Evolutionary conservation across 192 early-diverging fungal genomes (phyloP).

Genomic region (Pilaira anomala): DNA sequence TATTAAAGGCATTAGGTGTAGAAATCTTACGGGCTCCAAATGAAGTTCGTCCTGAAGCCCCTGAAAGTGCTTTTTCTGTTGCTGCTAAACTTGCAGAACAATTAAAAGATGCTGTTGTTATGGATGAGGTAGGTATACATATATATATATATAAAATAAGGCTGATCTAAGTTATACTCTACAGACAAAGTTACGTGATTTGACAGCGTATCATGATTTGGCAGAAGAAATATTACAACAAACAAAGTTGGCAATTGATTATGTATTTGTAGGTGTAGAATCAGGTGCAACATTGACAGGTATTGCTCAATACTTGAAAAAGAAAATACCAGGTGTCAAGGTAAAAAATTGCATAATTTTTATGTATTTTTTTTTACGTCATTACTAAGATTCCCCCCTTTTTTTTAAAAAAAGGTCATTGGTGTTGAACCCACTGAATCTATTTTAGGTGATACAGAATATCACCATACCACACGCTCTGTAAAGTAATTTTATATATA

Average conservation of each 20-base stretch:
- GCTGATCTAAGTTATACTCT: neutral
- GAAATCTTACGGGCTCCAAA: constrained; percentile 72
- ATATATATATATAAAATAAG: neutral
- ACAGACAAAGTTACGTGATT: neutral
- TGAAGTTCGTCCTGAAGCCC: constrained; percentile 59
- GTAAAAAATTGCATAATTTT: constrained; percentile 25
- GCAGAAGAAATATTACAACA: constrained; percentile 66
- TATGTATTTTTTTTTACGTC: neutral
- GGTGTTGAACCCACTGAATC: constrained; percentile 72
- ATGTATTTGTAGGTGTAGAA: constrained; percentile 67
- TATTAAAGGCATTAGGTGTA: constrained; percentile 63
- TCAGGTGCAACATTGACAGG: constrained; percentile 63
- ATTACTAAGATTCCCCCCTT: neutral
- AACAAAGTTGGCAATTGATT: constrained; percentile 45
- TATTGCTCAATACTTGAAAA: constrained; percentile 54
- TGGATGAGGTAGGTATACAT: constrained; percentile 56
- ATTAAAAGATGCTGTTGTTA: constrained; percentile 46
- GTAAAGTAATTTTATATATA: constrained; percentile 4
- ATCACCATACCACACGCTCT: constrained; percentile 1
- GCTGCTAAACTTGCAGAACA: constrained; percentile 54
- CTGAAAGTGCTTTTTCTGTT: constrained; percentile 62
- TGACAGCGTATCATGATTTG: constrained; percentile 45
- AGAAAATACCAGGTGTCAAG: constrained; percentile 47
- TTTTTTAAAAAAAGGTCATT: constrained; percentile 41
- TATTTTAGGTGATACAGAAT: constrained; percentile 40